Evolutionary conservation across 345 rosid species (phyloP).

Genomic region (Turritis glabra): DNA sequence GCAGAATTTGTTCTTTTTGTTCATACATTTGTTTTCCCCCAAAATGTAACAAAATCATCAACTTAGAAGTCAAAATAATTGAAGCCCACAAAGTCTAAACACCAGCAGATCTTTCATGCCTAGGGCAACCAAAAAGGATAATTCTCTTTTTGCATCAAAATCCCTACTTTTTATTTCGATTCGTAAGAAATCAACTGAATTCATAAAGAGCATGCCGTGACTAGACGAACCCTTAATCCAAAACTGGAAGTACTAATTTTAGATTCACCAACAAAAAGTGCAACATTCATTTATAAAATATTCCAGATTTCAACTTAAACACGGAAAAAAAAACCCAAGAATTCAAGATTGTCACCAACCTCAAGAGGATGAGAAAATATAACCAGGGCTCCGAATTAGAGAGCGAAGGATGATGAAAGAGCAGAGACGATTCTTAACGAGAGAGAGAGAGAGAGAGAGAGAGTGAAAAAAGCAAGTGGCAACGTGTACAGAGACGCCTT

Average conservation of each 20-base stretch:
- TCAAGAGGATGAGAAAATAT: neutral
- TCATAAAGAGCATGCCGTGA: neutral
- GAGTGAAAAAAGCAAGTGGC: neutral
- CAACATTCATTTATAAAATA: neutral
- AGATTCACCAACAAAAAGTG: constrained; percentile 8
- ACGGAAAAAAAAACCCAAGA: neutral
- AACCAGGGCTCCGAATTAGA: neutral
- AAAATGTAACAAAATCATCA: neutral
- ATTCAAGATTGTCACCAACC: constrained; percentile 19
- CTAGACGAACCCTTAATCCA: neutral
- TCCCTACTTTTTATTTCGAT: neutral
- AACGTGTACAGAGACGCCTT: constrained; percentile 3
- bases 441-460: neutral
- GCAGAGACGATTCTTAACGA: constrained; percentile 16
- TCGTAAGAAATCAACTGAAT: neutral
- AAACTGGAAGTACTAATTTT: neutral
- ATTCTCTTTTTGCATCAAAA: constrained; percentile 8
- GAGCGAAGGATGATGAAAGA: neutral
- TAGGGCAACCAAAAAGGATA: neutral
- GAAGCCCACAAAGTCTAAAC: neutral
- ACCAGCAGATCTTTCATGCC: constrained; percentile 15
- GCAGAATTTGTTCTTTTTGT: neutral
- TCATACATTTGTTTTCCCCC: neutral
- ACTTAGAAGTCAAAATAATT: neutral
- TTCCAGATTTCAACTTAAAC: constrained; percentile 1